Evolutionary conservation across 2,329 filamentous ascomycete genomes (phyloP), one percentile per base, ranked within the genome.

Genomic region (Ramularia collo-cygni): DNA sequence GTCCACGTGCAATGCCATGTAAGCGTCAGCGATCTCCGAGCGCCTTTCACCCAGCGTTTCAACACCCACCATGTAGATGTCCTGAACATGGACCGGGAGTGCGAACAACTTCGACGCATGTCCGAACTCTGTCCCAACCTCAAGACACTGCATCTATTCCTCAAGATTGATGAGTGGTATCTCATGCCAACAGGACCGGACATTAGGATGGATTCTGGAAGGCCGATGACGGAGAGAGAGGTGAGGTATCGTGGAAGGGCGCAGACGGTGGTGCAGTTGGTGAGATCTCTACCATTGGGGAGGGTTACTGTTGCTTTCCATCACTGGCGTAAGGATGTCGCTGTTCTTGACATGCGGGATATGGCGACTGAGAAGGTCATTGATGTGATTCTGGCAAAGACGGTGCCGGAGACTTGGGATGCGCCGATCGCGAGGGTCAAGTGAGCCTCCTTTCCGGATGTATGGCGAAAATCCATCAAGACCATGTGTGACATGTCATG

Each of bases 141-240:
- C 15, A 33, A 33, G 7, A 17, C 30, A 4, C 14, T 33, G 3
- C 30, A 33, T 16, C 30, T 33, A 3, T 33, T 33, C 30, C 30
- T 33, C 14, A 33, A 33, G 15, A 18, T 33, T 12, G 30, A 33
- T 9, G 30, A 33, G 16, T 33, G 30, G 30, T 33, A 33, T 33
- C 30, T 33, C 15, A 18, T 33, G 16, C 14, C 30, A 1, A 18
- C 8, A 12, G 30, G 30, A 4, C 15, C 30, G 2, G 30, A 19
- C 12, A 4, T 33, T 12, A 9, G 15, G 7, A 21, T 12, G 6
- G 15, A 9, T 17, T 24, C 21, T 10, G 30, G 30, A n/a, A 9
- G 30, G 13, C 6, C 18, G 30, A 33, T 33, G 30, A 33, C 30
- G 6, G 30, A 33, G 16, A 9, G 30, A 18, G 30, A 33, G 16